Evolutionary conservation across 1,284 basidiomycete genomes (phyloP), one percentile per base, ranked within the genome.

Genomic region (Sanghuangporus weigelae): DNA sequence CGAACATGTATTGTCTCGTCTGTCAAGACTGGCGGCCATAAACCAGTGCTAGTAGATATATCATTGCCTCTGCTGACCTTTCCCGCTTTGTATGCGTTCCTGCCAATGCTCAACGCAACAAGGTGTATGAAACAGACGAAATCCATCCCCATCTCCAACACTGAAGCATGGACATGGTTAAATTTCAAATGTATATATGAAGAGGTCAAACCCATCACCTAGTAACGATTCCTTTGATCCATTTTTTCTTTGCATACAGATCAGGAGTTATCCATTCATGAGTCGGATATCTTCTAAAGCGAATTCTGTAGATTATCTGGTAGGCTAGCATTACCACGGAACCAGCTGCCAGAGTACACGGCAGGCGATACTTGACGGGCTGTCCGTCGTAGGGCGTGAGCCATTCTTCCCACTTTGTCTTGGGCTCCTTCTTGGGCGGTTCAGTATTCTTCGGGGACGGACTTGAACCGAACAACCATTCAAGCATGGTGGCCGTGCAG

Each of bases 101-200:
- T 66, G 93, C 69, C 0, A 89, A 91, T 79, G 84, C 88, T 11
- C 77, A 75, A 79, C 87, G 48, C 90, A 75, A 0, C 81, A 82
- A 0, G 94, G 93, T 0, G 89, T 95, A 71, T 97, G 95, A 69
- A 88, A 96, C 42, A 97, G 69, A 49, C 88, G 81, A 72, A 91
- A 92, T 70, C 87, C 88, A 71, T 91, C 95, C 44, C 82, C 88
- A 72, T 95, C 92, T 2, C 90, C 90, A 56, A 95, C 92, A 69
- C 92, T 93, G 69, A 26, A 35, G 26, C 26, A 31, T 55, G 36
- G 8, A 60, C 36, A 38, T 31, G 23, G 48, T 40, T 23, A 51
- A 55, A 40, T n/a, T 31, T 19, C 14, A 61, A 40, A 57, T 44
- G 48, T 26, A 31, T 12, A 26, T 36, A n/a, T 40, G 19, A 11